Evolutionary conservation across 352 stramenopile genomes (phyloP).

Genomic region (Phytophthora hibernalis): DNA sequence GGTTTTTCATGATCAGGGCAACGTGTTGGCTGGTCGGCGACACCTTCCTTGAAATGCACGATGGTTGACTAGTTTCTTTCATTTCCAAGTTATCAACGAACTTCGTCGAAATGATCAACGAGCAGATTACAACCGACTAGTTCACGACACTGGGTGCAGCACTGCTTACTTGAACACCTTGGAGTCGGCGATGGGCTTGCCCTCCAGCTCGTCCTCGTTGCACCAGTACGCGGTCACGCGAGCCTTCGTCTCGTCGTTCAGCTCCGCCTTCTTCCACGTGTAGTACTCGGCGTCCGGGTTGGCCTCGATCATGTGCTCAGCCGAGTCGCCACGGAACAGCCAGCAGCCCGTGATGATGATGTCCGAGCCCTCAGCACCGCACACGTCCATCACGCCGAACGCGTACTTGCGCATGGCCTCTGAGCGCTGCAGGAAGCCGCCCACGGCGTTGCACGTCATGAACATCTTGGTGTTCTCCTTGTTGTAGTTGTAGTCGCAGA

Average conservation of each 20-base stretch:
- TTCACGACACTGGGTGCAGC: conserved; percentile 8
- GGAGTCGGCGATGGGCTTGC: conserved; percentile 89
- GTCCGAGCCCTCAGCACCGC: conserved; percentile 61
- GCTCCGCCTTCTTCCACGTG: conserved; percentile 88
- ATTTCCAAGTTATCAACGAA: conserved; percentile 31
- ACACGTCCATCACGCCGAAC: conserved; percentile 90
- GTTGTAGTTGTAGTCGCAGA: conserved; percentile 95
- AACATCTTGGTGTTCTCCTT: conserved; percentile 94
- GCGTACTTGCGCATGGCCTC: conserved; percentile 94
- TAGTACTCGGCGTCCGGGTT: conserved; percentile 95
- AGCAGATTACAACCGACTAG: background rate
- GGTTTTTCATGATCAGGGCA: conserved; percentile 21
- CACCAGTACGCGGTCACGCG: conserved; percentile 91
- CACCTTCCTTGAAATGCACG: background rate
- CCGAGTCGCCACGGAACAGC: conserved; percentile 90
- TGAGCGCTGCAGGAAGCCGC: conserved; percentile 93
- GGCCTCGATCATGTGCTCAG: conserved; percentile 88
- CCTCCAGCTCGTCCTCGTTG: conserved; percentile 89
- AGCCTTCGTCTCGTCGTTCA: conserved; percentile 78
- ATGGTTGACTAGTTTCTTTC: conserved; percentile 13
- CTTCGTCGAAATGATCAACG: background rate
- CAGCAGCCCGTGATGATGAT: conserved; percentile 93
- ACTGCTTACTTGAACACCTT: conserved; percentile 95
- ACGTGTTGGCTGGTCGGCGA: no score
- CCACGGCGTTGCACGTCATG: conserved; percentile 94